These are phyloP conservation scores for Hemileccinum rubropunctum DNA, from an alignment of 768 basidiomycete genomes.

Conservation along the genomic window DNA sequence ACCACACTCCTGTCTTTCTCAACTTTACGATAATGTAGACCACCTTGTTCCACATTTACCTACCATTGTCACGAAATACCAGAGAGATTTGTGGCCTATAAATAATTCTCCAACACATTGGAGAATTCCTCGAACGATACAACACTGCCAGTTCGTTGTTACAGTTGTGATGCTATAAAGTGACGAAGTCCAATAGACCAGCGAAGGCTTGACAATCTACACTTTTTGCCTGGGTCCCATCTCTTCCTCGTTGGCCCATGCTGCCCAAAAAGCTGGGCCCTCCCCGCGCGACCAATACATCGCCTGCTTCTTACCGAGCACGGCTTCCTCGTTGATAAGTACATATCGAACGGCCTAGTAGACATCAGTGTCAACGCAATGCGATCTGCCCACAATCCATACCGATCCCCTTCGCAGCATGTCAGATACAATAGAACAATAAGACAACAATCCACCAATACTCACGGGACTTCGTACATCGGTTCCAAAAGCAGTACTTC, in stretches of 20 bases:
- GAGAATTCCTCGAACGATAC: too few relatives aligned
- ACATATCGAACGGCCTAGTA: slow-evolving; percentile 73
- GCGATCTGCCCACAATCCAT: slow-evolving; percentile 24
- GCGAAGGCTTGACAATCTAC: slow-evolving; percentile 5
- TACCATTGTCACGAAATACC: slow-evolving; percentile 28
- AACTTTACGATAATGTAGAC: slow-evolving; percentile 30
- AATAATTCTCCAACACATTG: not conserved
- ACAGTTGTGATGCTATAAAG: not conserved
- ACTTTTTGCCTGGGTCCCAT: slow-evolving; percentile 12
- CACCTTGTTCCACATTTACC: slow-evolving; percentile 25
- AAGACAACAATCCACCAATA: slow-evolving; percentile 20
- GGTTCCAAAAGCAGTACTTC: slow-evolving; percentile 80
- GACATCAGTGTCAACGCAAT: slow-evolving; percentile 7
- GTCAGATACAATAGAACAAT: slow-evolving; percentile 2
- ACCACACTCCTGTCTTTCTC: slow-evolving; percentile 9
- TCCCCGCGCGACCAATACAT: slow-evolving; percentile 76
- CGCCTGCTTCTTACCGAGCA: slow-evolving; percentile 58
- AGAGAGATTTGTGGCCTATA: slow-evolving; percentile 9
- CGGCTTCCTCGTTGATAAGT: slow-evolving; percentile 73
- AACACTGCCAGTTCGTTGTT: not conserved
- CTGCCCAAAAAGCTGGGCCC: slow-evolving; percentile 67
- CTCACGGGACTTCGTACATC: slow-evolving; percentile 92
- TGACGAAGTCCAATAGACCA: not conserved
- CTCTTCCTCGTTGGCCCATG: slow-evolving; percentile 70
- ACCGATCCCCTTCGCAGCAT: slow-evolving; percentile 57